Base-by-base conservation (phyloP, 352 stramenopile genomes). In the Globisporangium emineosum region DNA sequence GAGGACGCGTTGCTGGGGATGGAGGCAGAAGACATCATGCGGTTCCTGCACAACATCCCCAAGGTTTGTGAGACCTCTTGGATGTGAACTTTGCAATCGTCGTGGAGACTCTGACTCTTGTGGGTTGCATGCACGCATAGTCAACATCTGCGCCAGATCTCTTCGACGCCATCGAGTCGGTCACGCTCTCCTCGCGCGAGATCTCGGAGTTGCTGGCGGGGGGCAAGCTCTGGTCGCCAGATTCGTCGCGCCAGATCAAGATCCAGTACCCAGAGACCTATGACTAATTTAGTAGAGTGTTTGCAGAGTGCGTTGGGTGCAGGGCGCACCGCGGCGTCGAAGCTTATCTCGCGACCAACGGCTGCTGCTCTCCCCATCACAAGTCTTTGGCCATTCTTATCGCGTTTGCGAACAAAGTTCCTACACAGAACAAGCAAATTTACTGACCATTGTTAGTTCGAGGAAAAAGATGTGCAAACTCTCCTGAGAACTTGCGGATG, bases 211-310 rank as follows among this genome's bases (percentile, higher is more conserved):
- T 95, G 29, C 67, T 95, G 12, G 75, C 75, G 1, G 85, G 85
- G 40, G 87, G 83, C 4, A 76, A 79, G 43, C 81, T 89, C 13
- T 95, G 87, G 87, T 90, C 85, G 0, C 87, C 87, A 6, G 87
- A 94, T 53, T 78, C 80, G n/a, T 60, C 54, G 35, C 81, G 82
- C 5, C 40, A 76, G 29, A 76, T 93, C 59, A 58, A 76, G 64
- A 74, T 94, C 56, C 88, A 90, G 61, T 93, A 76, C 56, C 87
- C 87, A 15, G 83, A 94, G 25, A 76, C 81, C 0, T 95, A 95
- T 62, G 84, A 95, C 30, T 83, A 73, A 65, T 8, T 23, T n/a
- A 60, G 37, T 53, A 10, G 2, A 64, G 63, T 47, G 35, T 62
- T 12, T 32, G n/a, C n/a, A n/a, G n/a, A n/a, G n/a, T n/a, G n/a